Evolutionary conservation across 2,329 filamentous ascomycete species (phyloP).

Genomic region (Penicillium sp.): DNA sequence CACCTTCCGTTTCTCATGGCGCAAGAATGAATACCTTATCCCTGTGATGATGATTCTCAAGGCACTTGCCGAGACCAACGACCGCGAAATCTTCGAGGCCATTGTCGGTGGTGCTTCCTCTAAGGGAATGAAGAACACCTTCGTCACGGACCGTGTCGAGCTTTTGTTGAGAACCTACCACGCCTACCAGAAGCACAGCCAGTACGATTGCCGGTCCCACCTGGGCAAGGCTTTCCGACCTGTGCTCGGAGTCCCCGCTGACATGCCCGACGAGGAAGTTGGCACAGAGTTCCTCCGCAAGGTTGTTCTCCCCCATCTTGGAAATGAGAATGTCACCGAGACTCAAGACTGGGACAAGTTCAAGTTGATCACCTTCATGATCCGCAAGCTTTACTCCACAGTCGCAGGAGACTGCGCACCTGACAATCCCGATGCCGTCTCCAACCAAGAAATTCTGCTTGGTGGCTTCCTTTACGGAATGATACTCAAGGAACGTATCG

Average conservation of each 20-base stretch:
- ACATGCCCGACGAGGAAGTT: slow-evolving; percentile 82
- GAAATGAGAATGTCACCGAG: slow-evolving; percentile 79
- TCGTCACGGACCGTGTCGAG: slow-evolving; percentile 92
- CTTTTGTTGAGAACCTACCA: slow-evolving; percentile 91
- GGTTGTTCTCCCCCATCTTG: slow-evolving; percentile 88
- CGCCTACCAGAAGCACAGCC: slow-evolving; percentile 78
- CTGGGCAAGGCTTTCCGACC: slow-evolving; percentile 88
- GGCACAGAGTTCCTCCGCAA: slow-evolving; percentile 88
- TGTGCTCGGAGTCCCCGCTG: slow-evolving; percentile 79
- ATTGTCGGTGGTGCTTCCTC: slow-evolving; percentile 76
- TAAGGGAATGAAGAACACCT: slow-evolving; percentile 80
- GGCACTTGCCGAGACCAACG: slow-evolving; percentile 91
- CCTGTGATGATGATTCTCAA: slow-evolving; percentile 97
- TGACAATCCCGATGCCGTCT: slow-evolving; percentile 94
- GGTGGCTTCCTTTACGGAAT: slow-evolving; percentile 92
- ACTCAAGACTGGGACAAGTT: slow-evolving; percentile 90
- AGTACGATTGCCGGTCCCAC: slow-evolving; percentile 77
- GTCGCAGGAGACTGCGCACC: slow-evolving; percentile 89
- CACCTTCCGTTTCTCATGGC: slow-evolving; percentile 96
- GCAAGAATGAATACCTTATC: slow-evolving; percentile 95
- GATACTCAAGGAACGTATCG: slow-evolving; percentile 91
- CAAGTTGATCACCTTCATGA: slow-evolving; percentile 91
- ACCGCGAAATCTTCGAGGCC: slow-evolving; percentile 93
- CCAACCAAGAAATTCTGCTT: slow-evolving; percentile 92
- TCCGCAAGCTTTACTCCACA: slow-evolving; percentile 88